Conservation (phyloP, 257 asterid species). For the Thymus quinquecostatus region DNA sequence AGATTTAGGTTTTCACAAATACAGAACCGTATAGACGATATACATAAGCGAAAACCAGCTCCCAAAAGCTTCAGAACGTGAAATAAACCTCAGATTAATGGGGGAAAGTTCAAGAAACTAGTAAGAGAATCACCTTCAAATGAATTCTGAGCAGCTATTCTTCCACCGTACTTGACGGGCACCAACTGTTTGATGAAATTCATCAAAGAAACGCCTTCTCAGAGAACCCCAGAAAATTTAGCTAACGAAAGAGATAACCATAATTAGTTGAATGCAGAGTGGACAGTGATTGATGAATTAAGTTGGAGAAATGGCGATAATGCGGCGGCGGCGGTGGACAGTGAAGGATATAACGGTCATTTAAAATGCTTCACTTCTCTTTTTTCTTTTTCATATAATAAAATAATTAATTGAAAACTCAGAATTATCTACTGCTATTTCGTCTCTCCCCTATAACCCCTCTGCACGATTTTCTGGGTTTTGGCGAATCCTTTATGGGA, state of each 20-base stretch:
- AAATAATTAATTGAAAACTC: constrained; percentile 15
- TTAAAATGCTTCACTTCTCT: neutral
- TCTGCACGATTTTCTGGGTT: constrained; percentile 36
- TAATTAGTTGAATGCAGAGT: too few relatives aligned
- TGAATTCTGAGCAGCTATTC: constrained; percentile 41
- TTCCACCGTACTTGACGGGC: constrained; percentile 40
- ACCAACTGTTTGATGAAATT: constrained; percentile 58
- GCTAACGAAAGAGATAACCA: neutral
- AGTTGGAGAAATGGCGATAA: constrained; percentile 19
- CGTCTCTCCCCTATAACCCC: constrained; percentile 53
- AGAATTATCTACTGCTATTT: constrained; percentile 42
- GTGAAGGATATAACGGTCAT: constrained; percentile 40
- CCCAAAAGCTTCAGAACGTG: neutral
- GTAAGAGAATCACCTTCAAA: constrained; percentile 50
- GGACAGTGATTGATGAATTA: neutral
- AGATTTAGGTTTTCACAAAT: neutral
- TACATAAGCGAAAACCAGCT: neutral
- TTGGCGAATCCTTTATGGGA: constrained; percentile 41
- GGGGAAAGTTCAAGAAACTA: neutral
- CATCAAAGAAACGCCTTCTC: constrained; percentile 47
- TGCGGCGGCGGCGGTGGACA: neutral
- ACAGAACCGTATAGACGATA: neutral
- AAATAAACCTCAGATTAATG: constrained; percentile 1
- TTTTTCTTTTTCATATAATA: neutral
- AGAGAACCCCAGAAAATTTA: constrained; percentile 24